phyloP scores from a whole-genome alignment of 768 basidiomycete genomes.

The Podaxis sp. region DNA sequence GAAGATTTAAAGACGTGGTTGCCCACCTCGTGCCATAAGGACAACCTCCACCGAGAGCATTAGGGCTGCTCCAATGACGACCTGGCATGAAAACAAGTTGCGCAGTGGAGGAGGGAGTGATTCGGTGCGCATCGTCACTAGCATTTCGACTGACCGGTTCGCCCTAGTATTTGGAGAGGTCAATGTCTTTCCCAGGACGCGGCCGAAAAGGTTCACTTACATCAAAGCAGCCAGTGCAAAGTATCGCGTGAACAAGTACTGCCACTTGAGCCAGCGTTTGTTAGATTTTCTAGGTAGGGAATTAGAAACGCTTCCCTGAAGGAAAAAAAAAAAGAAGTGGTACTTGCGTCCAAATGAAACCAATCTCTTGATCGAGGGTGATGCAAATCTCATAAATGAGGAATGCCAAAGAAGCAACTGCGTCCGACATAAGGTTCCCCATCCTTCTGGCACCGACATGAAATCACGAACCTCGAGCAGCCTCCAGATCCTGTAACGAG shows the following conservation, averaged over 20 bases:
- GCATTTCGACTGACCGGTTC: constrained; percentile 22
- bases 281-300: constrained; percentile 19
- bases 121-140: constrained; percentile 12
- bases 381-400: constrained; percentile 32
- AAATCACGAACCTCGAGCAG: constrained; percentile 20
- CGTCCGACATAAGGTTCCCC: neutral
- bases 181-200: neutral
- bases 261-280: constrained; percentile 26
- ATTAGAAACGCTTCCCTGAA: neutral
- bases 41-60: constrained; percentile 29
- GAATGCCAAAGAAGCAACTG: constrained; percentile 31
- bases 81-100: constrained; percentile 26
- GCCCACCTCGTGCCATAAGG: constrained; percentile 27
- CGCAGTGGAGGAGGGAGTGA: constrained; percentile 15
- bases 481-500: constrained; percentile 16
- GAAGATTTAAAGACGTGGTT: neutral
- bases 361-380: constrained; percentile 34
- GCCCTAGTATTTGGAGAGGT: constrained; percentile 15
- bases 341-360: constrained; percentile 33
- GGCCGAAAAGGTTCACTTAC: constrained; percentile 17
- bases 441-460: neutral
- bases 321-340: neutral
- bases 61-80: constrained; percentile 22
- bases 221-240: constrained; percentile 26
- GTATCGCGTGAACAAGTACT: constrained; percentile 28